These are phyloP conservation scores for Annulohypoxylon nitens DNA, from an alignment of 495 filamentous ascomycete species.

Conservation along the genomic window DNA sequence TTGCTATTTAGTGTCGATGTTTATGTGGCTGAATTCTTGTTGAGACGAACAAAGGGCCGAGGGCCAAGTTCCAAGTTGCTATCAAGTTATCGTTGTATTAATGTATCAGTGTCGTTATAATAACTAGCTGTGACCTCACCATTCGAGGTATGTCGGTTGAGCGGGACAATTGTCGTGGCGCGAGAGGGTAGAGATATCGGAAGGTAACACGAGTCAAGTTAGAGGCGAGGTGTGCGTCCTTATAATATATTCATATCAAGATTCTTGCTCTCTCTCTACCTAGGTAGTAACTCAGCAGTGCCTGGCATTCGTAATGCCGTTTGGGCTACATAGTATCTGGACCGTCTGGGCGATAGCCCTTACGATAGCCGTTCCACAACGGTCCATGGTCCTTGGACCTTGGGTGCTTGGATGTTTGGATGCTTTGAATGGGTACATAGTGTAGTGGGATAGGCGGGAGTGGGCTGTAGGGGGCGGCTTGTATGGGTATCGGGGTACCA, in stretches of 20 bases:
- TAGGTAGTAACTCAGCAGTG: not conserved
- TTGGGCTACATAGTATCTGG: not conserved
- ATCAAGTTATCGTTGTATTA: not conserved
- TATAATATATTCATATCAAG: slow-evolving; percentile 32
- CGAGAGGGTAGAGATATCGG: slow-evolving; percentile 12
- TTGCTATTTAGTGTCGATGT: slow-evolving; percentile 9
- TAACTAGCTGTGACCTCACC: slow-evolving; percentile 30
- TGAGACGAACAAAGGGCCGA: slow-evolving; percentile 15
- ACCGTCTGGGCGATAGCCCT: slow-evolving; percentile 29
- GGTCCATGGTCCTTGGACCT: not conserved
- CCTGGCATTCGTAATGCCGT: slow-evolving; percentile 30
- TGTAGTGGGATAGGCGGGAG: not conserved
- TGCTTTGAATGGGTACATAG: not conserved
- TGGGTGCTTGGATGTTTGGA: not conserved
- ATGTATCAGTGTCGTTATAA: slow-evolving; percentile 11
- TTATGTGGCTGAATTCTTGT: not conserved
- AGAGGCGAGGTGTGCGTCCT: slow-evolving; percentile 10
- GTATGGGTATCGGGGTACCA: not conserved
- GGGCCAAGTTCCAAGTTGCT: not conserved
- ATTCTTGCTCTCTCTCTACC: not conserved
- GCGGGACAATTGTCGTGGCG: slow-evolving; percentile 28
- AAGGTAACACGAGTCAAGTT: slow-evolving; percentile 28
- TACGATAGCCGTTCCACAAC: slow-evolving; percentile 26
- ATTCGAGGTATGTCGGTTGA: slow-evolving; percentile 17
- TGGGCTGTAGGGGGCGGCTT: no score